Percentiles rank a stretch among this genome's conserved stretches.
phyloP scores from a whole-genome alignment of 345 rosid genomes.

The Viola odorata region DNA sequence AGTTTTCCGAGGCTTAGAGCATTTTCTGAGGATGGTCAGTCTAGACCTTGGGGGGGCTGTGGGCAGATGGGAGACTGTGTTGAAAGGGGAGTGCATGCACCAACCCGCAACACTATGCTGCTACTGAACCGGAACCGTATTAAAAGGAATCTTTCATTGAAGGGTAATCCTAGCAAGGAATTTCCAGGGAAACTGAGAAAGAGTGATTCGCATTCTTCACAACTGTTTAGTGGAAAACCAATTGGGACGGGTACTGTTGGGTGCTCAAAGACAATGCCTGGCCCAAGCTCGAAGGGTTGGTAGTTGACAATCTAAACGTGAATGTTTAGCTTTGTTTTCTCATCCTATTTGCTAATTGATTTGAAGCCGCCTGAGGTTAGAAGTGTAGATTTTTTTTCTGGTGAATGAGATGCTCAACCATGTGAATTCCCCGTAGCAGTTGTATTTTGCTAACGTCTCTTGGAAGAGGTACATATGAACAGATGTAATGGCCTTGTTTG shows the following conservation, averaged over 20 bases:
- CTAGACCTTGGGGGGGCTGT: slow-evolving; percentile 72
- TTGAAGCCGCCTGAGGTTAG: too few relatives aligned
- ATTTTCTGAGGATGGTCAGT: slow-evolving; percentile 44
- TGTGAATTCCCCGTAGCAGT: too few relatives aligned
- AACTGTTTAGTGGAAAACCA: slow-evolving; percentile 24
- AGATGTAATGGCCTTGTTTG: too few relatives aligned
- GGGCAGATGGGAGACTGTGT: slow-evolving; percentile 53
- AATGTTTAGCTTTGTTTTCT: too few relatives aligned
- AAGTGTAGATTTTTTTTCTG: too few relatives aligned
- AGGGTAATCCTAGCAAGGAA: slow-evolving; percentile 45
- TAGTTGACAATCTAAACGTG: not conserved
- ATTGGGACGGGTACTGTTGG: slow-evolving; percentile 28
- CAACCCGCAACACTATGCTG: slow-evolving; percentile 42
- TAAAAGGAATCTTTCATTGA: slow-evolving; percentile 45
- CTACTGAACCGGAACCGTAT: slow-evolving; percentile 42
- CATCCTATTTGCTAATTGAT: too few relatives aligned
- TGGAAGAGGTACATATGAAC: too few relatives aligned
- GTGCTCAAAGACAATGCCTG: slow-evolving; percentile 33
- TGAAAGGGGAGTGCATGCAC: slow-evolving; percentile 47
- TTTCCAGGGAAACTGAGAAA: slow-evolving; percentile 37
- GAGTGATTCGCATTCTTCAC: not conserved
- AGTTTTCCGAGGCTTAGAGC: slow-evolving; percentile 40
- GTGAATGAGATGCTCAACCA: too few relatives aligned
- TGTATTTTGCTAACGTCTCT: too few relatives aligned
- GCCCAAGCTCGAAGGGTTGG: slow-evolving; percentile 16